These are phyloP conservation scores for Rhinocladiella mackenziei DNA, from an alignment of 2,329 filamentous ascomycete genomes.

Conservation along the genomic window DNA sequence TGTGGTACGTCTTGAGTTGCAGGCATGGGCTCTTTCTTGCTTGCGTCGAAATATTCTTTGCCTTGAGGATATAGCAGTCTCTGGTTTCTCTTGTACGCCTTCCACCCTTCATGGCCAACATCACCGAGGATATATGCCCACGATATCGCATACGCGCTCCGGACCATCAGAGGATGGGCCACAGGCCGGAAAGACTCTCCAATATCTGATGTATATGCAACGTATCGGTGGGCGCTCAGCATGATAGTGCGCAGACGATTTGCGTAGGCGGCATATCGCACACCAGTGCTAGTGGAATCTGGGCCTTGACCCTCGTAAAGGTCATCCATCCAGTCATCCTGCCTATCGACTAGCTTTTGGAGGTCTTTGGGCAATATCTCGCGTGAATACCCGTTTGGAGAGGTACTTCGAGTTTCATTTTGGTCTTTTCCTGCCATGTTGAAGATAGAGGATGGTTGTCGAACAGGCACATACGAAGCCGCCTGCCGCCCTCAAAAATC, in stretches of 20 bases:
- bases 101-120: slow-evolving; percentile 89
- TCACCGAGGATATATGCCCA: slow-evolving; percentile 92
- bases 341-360: slow-evolving; percentile 54
- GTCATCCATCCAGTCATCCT: slow-evolving; percentile 73
- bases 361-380: slow-evolving; percentile 53
- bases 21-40: slow-evolving; percentile 50
- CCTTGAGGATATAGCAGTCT: slow-evolving; percentile 65
- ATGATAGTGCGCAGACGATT: slow-evolving; percentile 81
- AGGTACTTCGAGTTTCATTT: slow-evolving; percentile 2
- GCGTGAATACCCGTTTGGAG: slow-evolving; percentile 37
- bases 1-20: slow-evolving; percentile 42
- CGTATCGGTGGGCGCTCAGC: slow-evolving; percentile 85
- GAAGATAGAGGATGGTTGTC: not conserved
- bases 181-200: slow-evolving; percentile 94
- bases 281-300: slow-evolving; percentile 76
- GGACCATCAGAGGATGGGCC: slow-evolving; percentile 77
- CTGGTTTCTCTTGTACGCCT: slow-evolving; percentile 86
- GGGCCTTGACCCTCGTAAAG: slow-evolving; percentile 66
- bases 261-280: slow-evolving; percentile 92
- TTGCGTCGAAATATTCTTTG: slow-evolving; percentile 34
- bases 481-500: not conserved
- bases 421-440: slow-evolving; percentile 22
- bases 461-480: slow-evolving; percentile 2
- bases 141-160: slow-evolving; percentile 79
- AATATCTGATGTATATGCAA: slow-evolving; percentile 94